Base-by-base conservation (phyloP, 192 early-diverging fungal species). In the Coemansia asiatica region DNA sequence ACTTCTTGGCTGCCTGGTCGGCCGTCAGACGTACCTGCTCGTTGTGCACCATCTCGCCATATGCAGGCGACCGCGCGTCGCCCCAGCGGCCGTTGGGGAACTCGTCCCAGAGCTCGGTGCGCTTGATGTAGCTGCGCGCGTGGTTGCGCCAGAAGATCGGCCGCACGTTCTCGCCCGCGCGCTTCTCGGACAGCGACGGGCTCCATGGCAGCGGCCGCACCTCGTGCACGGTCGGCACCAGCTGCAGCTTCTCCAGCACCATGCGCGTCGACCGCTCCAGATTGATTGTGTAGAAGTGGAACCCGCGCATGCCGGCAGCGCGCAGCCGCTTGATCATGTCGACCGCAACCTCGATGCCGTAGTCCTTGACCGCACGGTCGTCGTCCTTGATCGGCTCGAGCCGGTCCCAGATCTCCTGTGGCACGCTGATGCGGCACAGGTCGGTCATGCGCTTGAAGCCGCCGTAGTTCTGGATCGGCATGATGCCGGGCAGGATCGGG, bases 91-190 rank as follows among this genome's bases (percentile, higher is more conserved):
- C 96, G 78, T 98, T 98, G 49, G 95, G 96, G 71, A 95, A 98
- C 70, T 97, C 95, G 72, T 98, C 95, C 96, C 96, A 98, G 51
- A 86, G 75, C 73, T 93, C 94, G 3, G 96, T 98, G 65, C 90
- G 87, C 72, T 83, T 85, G 67, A 97, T 90, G 86, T 98, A 97
- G 77, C 89, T 91, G 67, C 90, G 87, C 36, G 91, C 88, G 44
- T 95, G 89, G 86, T 99, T 98, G 76, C 90, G 89, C 97, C 97
- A 99, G 64, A 98, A 98, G 71, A 99, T 99, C 22, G 97, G 97
- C 25, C 97, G 92, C 49, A 99, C 97, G 63, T 89, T 95, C 81
- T 99, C 97, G 71, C 92, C 91, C 28, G 91, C 88, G 51, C 94
- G 89, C 81, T 95, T 95, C 70, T 89, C 84, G 22, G 87, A 88